Percentiles rank a stretch among this genome's conserved stretches.
phyloP scores from a whole-genome alignment of 1,284 basidiomycete species.

The Leccinum laetum region DNA sequence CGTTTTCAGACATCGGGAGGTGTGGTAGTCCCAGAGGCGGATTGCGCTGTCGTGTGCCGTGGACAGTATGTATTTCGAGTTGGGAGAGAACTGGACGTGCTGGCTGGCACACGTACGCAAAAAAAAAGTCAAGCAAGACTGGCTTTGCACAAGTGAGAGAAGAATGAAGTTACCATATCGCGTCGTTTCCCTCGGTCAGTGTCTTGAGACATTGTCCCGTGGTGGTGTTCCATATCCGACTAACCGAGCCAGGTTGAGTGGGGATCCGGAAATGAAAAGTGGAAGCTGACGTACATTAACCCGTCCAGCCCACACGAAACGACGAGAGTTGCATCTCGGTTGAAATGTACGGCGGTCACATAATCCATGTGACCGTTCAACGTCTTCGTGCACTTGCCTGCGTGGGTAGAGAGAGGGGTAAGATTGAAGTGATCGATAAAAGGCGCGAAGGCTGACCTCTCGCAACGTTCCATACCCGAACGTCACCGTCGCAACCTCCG shows the following conservation, averaged over 20 bases:
- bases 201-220: constrained; percentile 97
- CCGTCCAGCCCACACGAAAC: constrained; percentile 93
- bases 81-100: constrained; percentile 91
- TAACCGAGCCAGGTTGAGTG: constrained; percentile 31
- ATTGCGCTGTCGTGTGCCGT: constrained; percentile 91
- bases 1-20: constrained; percentile 89
- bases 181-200: constrained; percentile 87
- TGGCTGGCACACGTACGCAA: constrained; percentile 48
- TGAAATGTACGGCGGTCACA: constrained; percentile 94
- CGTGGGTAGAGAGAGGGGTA: background rate
- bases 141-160: background rate
- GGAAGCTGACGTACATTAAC: constrained; percentile 78
- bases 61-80: constrained; percentile 90
- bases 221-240: constrained; percentile 93
- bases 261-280: background rate
- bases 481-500: constrained; percentile 91
- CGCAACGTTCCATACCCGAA: constrained; percentile 89
- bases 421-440: background rate
- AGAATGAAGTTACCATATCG: constrained; percentile 71
- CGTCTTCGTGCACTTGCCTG: constrained; percentile 80
- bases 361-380: constrained; percentile 94
- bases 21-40: constrained; percentile 95
- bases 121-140: background rate
- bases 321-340: constrained; percentile 88
- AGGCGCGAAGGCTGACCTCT: constrained; percentile 50